Percentiles rank a stretch among this genome's conserved stretches.
These are phyloP conservation scores for Neurospora sp. DNA, from an alignment of 495 filamentous ascomycete species.

Conservation along the genomic window DNA sequence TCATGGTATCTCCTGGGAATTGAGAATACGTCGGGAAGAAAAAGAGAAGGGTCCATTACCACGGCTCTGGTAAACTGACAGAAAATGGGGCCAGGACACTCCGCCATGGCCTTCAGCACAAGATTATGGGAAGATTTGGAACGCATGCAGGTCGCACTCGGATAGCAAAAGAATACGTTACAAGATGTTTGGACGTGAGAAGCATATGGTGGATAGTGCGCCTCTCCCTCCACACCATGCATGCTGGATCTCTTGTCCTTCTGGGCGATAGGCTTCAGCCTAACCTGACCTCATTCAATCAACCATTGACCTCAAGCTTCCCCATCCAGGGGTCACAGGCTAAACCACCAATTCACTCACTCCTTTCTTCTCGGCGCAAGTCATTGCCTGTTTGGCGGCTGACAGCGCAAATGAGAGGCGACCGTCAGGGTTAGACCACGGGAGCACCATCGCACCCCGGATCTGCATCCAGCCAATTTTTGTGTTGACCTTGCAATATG, in stretches of 20 bases:
- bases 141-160: rapidly evolving
- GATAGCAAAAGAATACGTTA: neutral
- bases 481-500: neutral
- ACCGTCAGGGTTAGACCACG: neutral
- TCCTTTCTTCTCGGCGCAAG: neutral
- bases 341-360: neutral
- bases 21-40: neutral
- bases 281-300: neutral
- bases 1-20: neutral
- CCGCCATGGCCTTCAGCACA: neutral
- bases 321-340: neutral
- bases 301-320: neutral
- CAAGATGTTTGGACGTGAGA: neutral
- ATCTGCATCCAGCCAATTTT: neutral
- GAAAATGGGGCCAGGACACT: neutral
- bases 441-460: neutral
- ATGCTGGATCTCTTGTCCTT: neutral
- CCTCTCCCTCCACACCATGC: neutral
- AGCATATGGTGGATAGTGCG: neutral
- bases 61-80: neutral
- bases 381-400: neutral
- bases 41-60: neutral
- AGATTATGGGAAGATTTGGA: neutral
- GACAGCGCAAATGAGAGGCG: neutral
- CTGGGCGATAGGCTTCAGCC: neutral